phyloP scores from a whole-genome alignment of 768 basidiomycete species.

The Lentinus tigrinus region DNA sequence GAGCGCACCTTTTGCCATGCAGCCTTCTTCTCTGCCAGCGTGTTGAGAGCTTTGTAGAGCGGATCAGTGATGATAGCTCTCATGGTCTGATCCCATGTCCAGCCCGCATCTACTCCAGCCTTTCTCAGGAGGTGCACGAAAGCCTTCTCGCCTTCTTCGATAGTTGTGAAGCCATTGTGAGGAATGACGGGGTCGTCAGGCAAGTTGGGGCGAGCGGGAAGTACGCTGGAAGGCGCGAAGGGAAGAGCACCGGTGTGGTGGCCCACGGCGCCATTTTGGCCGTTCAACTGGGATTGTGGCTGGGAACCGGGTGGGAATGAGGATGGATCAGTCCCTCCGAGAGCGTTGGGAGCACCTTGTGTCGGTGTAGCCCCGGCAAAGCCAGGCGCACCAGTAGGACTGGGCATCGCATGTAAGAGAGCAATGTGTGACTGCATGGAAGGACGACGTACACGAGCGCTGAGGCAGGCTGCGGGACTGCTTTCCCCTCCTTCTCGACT shows the following conservation, averaged over 20 bases:
- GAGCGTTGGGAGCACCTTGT: slow-evolving; percentile 55
- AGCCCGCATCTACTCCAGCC: slow-evolving; percentile 85
- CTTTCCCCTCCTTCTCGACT: slow-evolving; percentile 71
- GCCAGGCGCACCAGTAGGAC: slow-evolving; percentile 14
- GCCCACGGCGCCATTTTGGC: slow-evolving; percentile 44
- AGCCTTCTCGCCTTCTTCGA: slow-evolving; percentile 91
- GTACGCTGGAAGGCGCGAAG: slow-evolving; percentile 54
- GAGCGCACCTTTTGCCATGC: slow-evolving; percentile 85
- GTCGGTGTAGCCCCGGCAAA: slow-evolving; percentile 18
- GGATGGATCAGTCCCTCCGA: slow-evolving; percentile 52
- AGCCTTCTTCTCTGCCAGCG: slow-evolving; percentile 91
- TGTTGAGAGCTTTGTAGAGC: slow-evolving; percentile 90
- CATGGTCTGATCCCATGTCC: slow-evolving; percentile 99
- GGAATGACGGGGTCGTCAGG: slow-evolving; percentile 89
- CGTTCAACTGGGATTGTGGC: slow-evolving; percentile 40
- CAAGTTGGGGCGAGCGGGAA: slow-evolving; percentile 75
- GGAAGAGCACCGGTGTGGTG: slow-evolving; percentile 58
- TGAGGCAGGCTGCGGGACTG: slow-evolving; percentile 36
- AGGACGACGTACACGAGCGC: slow-evolving; percentile 22
- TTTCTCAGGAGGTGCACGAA: slow-evolving; percentile 89
- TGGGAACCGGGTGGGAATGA: slow-evolving; percentile 39
- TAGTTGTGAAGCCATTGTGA: slow-evolving; percentile 82
- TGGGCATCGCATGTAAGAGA: not conserved
- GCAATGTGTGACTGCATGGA: not conserved
- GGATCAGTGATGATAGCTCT: slow-evolving; percentile 98